A percentile compares a stretch with the other conserved stretches of the same genome.
These are phyloP conservation scores for Aciculoconidium aculeatum DNA, from an alignment of 805 yeast species.

Conservation along the genomic window DNA sequence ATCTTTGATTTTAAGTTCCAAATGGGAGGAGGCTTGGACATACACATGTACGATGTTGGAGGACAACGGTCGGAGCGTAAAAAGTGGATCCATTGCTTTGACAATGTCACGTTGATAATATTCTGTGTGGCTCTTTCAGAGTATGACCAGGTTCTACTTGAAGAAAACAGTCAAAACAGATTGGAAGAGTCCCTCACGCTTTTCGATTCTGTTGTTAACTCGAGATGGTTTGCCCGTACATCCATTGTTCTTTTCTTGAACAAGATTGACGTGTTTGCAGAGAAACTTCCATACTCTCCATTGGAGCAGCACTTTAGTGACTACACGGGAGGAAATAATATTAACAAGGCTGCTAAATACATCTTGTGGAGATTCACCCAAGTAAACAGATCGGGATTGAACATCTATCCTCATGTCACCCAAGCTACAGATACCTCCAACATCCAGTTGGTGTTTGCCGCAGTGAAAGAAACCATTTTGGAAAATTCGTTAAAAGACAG, in stretches of 20 bases:
- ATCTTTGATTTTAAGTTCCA: slow-evolving; percentile 77
- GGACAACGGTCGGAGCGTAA: slow-evolving; percentile 95
- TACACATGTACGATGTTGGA: slow-evolving; percentile 72
- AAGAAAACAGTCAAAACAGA: slow-evolving; percentile 22
- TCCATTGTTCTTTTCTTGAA: slow-evolving; percentile 82
- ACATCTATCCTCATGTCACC: slow-evolving; percentile 84
- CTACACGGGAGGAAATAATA: slow-evolving; percentile 84
- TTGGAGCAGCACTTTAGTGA: slow-evolving; percentile 82
- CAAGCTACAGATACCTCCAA: slow-evolving; percentile 93
- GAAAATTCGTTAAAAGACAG: slow-evolving; percentile 73
- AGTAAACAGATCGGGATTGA: slow-evolving; percentile 74
- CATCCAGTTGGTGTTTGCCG: slow-evolving; percentile 79
- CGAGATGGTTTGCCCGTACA: slow-evolving; percentile 87
- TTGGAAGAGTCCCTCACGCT: slow-evolving; percentile 55
- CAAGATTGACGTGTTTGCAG: slow-evolving; percentile 86
- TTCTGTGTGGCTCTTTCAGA: slow-evolving; percentile 90
- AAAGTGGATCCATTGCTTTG: slow-evolving; percentile 97
- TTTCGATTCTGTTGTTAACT: slow-evolving; percentile 86
- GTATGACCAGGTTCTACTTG: slow-evolving; percentile 81
- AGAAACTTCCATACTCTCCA: slow-evolving; percentile 76
- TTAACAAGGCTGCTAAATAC: slow-evolving; percentile 86
- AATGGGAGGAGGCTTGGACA: slow-evolving; percentile 49
- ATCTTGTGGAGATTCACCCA: slow-evolving; percentile 87
- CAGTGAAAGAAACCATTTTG: slow-evolving; percentile 73
- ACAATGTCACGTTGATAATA: slow-evolving; percentile 81